Base-by-base conservation (phyloP, 345 rosid species). In the Eucalyptus polyanthemos region DNA sequence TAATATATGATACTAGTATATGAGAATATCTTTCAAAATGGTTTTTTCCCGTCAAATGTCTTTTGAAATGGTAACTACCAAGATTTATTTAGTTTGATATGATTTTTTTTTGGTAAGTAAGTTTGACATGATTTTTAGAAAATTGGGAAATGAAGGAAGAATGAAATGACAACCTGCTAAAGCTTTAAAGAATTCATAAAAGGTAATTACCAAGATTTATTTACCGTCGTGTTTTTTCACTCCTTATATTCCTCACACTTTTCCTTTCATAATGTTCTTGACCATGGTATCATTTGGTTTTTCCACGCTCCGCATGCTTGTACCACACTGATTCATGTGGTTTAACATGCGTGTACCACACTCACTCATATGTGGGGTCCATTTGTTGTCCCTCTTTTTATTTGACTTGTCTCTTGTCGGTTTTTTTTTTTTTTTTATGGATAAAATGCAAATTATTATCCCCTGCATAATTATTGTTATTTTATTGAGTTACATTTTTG, bases 21-120 rank as follows among this genome's bases (percentile, higher is more conserved):
- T 25, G 67, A 1, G n/a, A 60, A 60, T 27, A 60, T 60, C 4
- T 60, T 60, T 60, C 29, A 27, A 60, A 12, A 25, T 0, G 4
- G 14, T 60, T 60, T 60, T 56, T 56, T 4, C 2, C 27, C 3
- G 1, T 24, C 6, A 0, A 56, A 24, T 4, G 9, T 24, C 0
- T 56, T 56, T 56, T 60, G 67, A 60, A 60, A 60, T 60, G 31
- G 4, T 1, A 60, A 60, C 67, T 60, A 60, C 31, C 31, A 12
- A 27, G 1, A 60, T 60, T 27, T 27, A 27, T 60, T 60, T 60
- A 60, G 67, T 11, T 60, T 60, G 67, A 25, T 60, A 25, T 60
- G 4, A 12, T 60, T 60, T 60, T 11, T 11, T 19, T 53, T 53
- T 53, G 58, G 58, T 53, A 53, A 53, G 24, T 53, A 53, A 53